A percentile compares a stretch with the other conserved stretches of the same genome.
Evolutionary conservation across 371 early-diverging fungal species (phyloP).

Genomic region (Mortierella sp.): DNA sequence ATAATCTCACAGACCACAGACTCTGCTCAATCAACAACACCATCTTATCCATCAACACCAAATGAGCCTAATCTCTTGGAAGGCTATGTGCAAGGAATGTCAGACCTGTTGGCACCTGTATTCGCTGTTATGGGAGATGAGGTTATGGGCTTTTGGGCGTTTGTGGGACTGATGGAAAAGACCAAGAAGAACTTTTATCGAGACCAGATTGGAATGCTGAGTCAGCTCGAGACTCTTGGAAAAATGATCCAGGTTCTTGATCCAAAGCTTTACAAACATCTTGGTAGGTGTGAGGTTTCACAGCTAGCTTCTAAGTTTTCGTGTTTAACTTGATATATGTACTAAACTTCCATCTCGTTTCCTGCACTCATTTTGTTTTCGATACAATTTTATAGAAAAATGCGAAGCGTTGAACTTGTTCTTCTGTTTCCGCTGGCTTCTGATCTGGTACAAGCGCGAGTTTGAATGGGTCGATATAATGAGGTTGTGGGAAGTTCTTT

Average conservation of each 20-base stretch:
- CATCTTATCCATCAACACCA: background rate
- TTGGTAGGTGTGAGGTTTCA: constrained; percentile 68
- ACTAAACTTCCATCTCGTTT: too few species aligned
- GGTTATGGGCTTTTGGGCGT: constrained; percentile 93
- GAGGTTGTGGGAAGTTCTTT: constrained; percentile 91
- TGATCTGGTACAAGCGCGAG: constrained; percentile 96
- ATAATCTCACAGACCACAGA: background rate
- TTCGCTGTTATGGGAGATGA: constrained; percentile 91
- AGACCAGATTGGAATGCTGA: constrained; percentile 93
- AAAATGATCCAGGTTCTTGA: constrained; percentile 86
- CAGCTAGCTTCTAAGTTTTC: too few species aligned
- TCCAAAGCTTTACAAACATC: constrained; percentile 79
- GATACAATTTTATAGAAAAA: constrained; percentile 59
- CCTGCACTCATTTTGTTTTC: background rate
- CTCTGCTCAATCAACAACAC: background rate
- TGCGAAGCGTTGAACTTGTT: constrained; percentile 89
- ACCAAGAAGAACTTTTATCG: constrained; percentile 84
- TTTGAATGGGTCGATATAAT: constrained; percentile 88
- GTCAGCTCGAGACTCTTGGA: constrained; percentile 81
- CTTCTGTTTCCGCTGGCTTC: constrained; percentile 96
- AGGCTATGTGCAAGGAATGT: constrained; percentile 98
- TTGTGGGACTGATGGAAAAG: constrained; percentile 89
- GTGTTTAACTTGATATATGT: too few species aligned
- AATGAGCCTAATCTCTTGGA: constrained; percentile 35
- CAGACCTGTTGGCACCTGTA: constrained; percentile 90